phyloP scores from a whole-genome alignment of 495 filamentous ascomycete genomes.

The Xylaria curta region DNA sequence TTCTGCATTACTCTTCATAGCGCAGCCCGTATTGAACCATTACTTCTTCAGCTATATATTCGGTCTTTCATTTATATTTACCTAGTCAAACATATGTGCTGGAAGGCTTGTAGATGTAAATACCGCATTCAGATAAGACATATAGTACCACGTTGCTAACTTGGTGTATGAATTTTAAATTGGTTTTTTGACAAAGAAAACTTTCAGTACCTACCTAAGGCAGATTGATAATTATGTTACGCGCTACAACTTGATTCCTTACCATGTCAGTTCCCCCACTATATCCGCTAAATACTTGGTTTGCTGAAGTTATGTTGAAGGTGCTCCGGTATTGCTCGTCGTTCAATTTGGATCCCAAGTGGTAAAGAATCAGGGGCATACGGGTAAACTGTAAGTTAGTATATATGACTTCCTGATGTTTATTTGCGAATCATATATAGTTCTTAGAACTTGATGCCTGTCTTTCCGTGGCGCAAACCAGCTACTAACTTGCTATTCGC shows the following conservation, averaged over 20 bases:
- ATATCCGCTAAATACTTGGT: background rate
- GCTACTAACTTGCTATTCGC: background rate
- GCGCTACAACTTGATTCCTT: background rate
- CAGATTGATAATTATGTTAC: background rate
- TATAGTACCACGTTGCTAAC: background rate
- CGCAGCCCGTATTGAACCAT: background rate
- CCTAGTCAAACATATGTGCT: background rate
- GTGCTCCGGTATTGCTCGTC: background rate
- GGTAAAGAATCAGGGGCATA: no score
- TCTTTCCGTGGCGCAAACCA: background rate
- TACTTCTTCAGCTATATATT: no score
- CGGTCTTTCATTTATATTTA: background rate
- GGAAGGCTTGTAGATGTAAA: background rate
- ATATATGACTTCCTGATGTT: no score
- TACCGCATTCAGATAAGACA: background rate
- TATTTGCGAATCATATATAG: no score
- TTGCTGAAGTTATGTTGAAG: background rate
- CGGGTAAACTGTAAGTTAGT: no score
- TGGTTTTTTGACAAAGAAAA: background rate
- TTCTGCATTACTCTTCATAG: background rate
- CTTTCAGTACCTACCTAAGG: no score
- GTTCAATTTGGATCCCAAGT: background rate
- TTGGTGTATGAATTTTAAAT: background rate
- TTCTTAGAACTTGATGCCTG: no score
- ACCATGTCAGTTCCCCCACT: background rate